Evolutionary conservation across 345 rosid genomes (phyloP).

Genomic region (Lepidium didymum): DNA sequence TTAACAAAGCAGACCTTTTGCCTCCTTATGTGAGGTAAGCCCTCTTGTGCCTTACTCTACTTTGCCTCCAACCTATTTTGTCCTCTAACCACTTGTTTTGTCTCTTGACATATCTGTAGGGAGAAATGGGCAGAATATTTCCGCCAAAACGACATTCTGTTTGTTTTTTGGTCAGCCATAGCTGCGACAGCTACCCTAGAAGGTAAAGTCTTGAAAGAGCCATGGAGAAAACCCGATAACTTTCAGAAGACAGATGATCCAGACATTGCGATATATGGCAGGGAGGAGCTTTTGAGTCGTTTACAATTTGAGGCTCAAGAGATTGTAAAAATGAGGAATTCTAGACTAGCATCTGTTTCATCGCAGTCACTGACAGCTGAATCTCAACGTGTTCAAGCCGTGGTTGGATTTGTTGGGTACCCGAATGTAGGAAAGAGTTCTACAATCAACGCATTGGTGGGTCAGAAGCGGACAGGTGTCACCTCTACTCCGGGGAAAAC

Average conservation of each 20-base stretch:
- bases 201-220: conserved; percentile 50
- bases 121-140: conserved; percentile 84
- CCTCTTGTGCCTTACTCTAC: neutral
- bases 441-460: conserved; percentile 89
- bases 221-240: conserved; percentile 33
- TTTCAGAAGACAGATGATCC: conserved; percentile 41
- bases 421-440: conserved; percentile 99
- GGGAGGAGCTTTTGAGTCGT: conserved; percentile 76
- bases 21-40: conserved; percentile 64
- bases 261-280: conserved; percentile 55
- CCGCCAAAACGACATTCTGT: conserved; percentile 48
- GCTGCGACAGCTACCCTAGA: conserved; percentile 75
- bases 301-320: conserved; percentile 78
- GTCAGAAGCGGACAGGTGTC: conserved; percentile 94
- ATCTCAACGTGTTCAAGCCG: conserved; percentile 34
- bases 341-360: conserved; percentile 22
- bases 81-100: neutral
- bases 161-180: conserved; percentile 91
- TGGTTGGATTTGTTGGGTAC: conserved; percentile 92
- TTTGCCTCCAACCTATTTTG: neutral
- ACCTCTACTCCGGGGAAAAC: conserved; percentile 98
- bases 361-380: conserved; percentile 23
- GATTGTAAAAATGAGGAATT: conserved; percentile 53
- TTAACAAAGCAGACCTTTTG: conserved; percentile 94
- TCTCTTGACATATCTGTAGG: conserved; percentile 34